Base-by-base conservation (phyloP, 139 green algal genomes). In the Picochlorum sp. region DNA sequence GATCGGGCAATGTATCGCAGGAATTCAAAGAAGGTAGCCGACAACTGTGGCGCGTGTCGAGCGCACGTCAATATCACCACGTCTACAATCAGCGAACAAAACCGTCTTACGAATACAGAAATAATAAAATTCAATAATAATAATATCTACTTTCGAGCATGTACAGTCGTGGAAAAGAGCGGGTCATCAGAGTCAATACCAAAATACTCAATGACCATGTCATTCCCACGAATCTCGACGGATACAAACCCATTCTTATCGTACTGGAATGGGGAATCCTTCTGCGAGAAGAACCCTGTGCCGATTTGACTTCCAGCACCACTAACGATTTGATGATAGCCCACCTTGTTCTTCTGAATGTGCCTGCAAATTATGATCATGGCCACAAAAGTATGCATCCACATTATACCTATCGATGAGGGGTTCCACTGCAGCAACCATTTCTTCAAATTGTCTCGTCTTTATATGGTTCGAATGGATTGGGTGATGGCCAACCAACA, bases 321-420 rank as follows among this genome's bases (percentile, higher is more conserved):
- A 47, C 23, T 52, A n/a, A 41, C 61, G 9, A 72, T 41, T 4
- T 72, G 66, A 47, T 66, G 41, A 63, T 72, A 72, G n/a, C 65
- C 65, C 4, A 55, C 20, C 11, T 32, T 23, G 0, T 44, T 57
- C 23, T 34, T 9, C 15, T 73, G 67, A 44, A 80, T 23, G 58
- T 82, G 61, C 70, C 70, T 90, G 77, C 67, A 90, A 67, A 66
- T 87, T 77, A 56, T 91, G 85, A 37, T 91, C 85, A 72, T 90
- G 83, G 4, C 83, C 84, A 23, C 55, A 69, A 37, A 89, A 63
- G 74, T 88, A 87, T 1, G 66, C 67, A 24, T 73, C 63, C 44
- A 83, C 79, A 23, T 72, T 34, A 51, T 84, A 79, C 30, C 63
- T 14, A 45, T 47, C 5, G 41, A 91, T 49, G 47, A 78, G 55